Percentiles rank a stretch among this genome's conserved stretches.
Evolutionary conservation across 2,329 filamentous ascomycete genomes (phyloP).

Genomic region (Colletotrichum costaricense): DNA sequence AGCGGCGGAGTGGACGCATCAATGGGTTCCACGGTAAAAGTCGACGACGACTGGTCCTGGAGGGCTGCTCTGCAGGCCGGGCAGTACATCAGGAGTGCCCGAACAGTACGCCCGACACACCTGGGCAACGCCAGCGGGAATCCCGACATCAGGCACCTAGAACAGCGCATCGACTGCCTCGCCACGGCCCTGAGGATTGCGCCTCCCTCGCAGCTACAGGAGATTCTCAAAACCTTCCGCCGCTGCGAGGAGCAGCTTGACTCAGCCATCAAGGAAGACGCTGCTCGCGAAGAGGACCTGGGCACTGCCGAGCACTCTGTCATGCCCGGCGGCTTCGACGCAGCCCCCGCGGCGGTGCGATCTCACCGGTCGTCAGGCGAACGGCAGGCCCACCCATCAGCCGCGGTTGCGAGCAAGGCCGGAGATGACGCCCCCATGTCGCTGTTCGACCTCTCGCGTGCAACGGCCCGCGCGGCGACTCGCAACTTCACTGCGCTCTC

Average conservation of each 20-base stretch:
- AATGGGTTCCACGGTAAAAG: constrained; percentile 41
- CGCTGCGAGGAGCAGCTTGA: constrained; percentile 83
- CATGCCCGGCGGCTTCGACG: constrained; percentile 66
- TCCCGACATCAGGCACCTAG: constrained; percentile 75
- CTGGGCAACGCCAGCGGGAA: constrained; percentile 70
- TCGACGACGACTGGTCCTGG: constrained; percentile 77
- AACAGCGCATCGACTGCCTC: constrained; percentile 85
- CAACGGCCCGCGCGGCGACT: constrained; percentile 69
- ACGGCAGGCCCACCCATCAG: constrained; percentile 42
- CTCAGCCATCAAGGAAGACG: constrained; percentile 73
- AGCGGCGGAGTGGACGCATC: constrained; percentile 46
- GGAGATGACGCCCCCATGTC: constrained; percentile 72
- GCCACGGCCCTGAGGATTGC: constrained; percentile 80
- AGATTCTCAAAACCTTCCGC: constrained; percentile 80
- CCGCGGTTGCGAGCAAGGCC: constrained; percentile 56
- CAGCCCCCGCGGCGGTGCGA: constrained; percentile 46
- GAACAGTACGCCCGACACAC: constrained; percentile 67
- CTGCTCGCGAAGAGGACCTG: constrained; percentile 76
- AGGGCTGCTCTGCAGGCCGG: constrained; percentile 83
- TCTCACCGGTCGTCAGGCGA: constrained; percentile 41
- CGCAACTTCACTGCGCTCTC: constrained; percentile 68
- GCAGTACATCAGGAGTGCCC: constrained; percentile 71
- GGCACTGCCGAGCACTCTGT: constrained; percentile 68
- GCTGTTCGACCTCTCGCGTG: constrained; percentile 72
- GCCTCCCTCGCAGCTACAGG: constrained; percentile 75